Conservation (phyloP, 2,329 filamentous ascomycete genomes). For the Sarocladiaceae sp. region DNA sequence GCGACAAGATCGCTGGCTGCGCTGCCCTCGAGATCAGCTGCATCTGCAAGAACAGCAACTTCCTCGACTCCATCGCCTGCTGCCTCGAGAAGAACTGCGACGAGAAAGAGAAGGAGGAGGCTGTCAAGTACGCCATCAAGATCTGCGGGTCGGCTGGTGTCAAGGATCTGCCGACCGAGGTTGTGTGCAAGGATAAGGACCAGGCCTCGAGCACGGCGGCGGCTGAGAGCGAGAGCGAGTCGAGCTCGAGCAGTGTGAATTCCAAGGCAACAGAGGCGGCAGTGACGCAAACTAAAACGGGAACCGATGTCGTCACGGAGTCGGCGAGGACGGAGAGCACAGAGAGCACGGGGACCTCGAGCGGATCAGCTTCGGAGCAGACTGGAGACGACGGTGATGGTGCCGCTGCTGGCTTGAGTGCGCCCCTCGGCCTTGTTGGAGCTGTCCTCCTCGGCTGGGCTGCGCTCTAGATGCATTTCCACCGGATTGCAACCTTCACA, state of each 20-base stretch:
- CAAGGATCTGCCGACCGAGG: constrained; percentile 25
- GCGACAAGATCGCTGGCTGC: constrained; percentile 30
- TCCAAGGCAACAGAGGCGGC: no score
- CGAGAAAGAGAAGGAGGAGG: constrained; percentile 22
- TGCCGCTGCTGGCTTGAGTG: constrained; percentile 5
- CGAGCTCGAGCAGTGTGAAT: no score
- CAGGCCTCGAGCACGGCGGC: no score
- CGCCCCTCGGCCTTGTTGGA: constrained; percentile 9
- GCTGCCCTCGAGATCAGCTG: constrained; percentile 30
- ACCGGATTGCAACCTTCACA: no score
- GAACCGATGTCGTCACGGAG: no score
- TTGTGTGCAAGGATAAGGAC: constrained; percentile 28
- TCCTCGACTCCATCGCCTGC: constrained; percentile 35
- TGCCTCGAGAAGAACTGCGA: constrained; percentile 31
- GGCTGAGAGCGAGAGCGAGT: no score
- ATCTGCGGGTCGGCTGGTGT: constrained; percentile 32
- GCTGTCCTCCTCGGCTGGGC: not conserved
- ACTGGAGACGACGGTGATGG: not conserved
- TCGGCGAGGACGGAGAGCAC: no score
- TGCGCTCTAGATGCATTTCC: no score
- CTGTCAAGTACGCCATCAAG: constrained; percentile 30
- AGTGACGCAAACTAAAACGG: no score
- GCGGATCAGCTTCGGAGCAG: not conserved
- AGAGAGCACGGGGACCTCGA: no score
- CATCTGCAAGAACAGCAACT: constrained; percentile 33